Conservation (phyloP, 108 stramenopile genomes). For the Hondaea fermentalgiana region DNA sequence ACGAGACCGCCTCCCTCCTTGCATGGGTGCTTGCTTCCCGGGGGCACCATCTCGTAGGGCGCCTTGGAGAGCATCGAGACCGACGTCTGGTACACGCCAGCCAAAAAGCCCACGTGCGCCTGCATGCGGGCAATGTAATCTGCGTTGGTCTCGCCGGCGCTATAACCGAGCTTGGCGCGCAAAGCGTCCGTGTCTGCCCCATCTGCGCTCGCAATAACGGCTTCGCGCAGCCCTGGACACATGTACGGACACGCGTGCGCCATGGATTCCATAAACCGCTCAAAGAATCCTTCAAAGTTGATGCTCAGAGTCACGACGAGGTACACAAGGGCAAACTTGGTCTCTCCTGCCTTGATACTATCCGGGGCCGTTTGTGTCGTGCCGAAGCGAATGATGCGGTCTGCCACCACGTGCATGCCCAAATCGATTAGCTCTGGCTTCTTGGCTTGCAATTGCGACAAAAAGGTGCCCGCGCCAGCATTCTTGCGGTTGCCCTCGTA, state of each 20-base stretch:
- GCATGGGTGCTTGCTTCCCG: not conserved
- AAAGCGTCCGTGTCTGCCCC: not conserved
- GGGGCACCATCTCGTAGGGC: not conserved
- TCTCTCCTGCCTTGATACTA: not conserved
- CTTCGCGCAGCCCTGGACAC: not conserved
- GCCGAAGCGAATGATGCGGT: not conserved
- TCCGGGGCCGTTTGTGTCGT: constrained; percentile 1
- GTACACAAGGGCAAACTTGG: constrained; percentile 5
- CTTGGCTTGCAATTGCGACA: not conserved
- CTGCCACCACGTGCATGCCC: not conserved
- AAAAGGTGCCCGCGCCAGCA: not conserved
- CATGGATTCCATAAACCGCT: not conserved
- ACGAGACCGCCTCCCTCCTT: not conserved
- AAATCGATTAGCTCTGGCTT: constrained; percentile 9
- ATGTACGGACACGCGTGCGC: not conserved
- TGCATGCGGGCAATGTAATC: not conserved
- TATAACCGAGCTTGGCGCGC: not conserved
- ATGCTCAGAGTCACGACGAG: constrained; percentile 1
- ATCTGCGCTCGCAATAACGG: not conserved
- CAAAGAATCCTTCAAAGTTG: not conserved
- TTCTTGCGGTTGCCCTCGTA: not conserved
- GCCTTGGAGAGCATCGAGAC: not conserved
- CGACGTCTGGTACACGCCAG: constrained; percentile 4
- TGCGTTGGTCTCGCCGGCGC: not conserved
- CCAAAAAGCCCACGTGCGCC: not conserved